Base-by-base conservation (phyloP, 495 filamentous ascomycete genomes). In the Aspergillus funiculosus region DNA sequence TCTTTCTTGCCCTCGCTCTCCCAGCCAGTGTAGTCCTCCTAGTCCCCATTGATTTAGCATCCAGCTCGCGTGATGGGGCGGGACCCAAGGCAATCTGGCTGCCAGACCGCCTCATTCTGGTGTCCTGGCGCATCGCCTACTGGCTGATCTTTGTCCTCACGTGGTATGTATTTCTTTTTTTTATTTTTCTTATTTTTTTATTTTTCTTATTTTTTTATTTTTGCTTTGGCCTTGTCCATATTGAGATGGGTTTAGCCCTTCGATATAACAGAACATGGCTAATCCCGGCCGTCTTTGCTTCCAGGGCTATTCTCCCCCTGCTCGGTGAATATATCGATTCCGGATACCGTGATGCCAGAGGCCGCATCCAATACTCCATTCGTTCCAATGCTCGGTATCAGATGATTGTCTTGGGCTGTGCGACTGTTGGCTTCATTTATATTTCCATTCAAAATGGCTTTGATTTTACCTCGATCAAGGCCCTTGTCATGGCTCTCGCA, bases 91-190 rank as follows among this genome's bases (percentile, higher is more conserved):
- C 81, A 19, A 80, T 83, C 39, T 81, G 78, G 78, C 61, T 82
- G 13, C 82, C 87, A 6, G 73, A 82, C 45, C 68, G 77, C 21
- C 72, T 86, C 25, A 67, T 95, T 31, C 72, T 88, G 51, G 85
- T 96, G 4, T 81, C 79, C 51, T 98, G 92, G 92, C 76, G 91
- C 43, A 86, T 97, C 39, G 81, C 85, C 24, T 98, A 98, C 68
- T 98, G 92, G 92, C 71, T 98, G 32, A 96, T 90, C 18, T 98
- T 98, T 59, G 78, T 79, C 36, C 72, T 98, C 55, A 97, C 92
- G 26, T 98, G 92, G 90, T 90, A 70, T 29, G 70, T 53, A 13
- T n/a, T 19, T 30, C 7, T 10, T n/a, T n/a, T n/a, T n/a, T n/a
- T n/a, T n/a, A 28, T 28, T 7, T 28, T n/a, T 28, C 26, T 7